Percentiles rank a stretch among this genome's conserved stretches.
Evolutionary conservation across 192 early-diverging fungal species (phyloP).

Genomic region (Lobosporangium transversale): DNA sequence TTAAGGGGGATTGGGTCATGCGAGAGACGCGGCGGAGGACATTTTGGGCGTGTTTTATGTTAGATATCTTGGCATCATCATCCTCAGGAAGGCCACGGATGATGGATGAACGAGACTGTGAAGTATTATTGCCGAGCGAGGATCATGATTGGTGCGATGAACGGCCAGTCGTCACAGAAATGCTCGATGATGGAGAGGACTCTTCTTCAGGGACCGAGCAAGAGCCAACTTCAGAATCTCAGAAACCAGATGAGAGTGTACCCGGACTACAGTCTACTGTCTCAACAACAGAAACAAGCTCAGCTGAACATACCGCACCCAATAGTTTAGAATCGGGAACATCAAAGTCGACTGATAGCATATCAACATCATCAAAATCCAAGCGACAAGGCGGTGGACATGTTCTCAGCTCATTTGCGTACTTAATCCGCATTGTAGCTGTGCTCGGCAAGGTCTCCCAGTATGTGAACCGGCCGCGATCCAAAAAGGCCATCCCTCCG

Average conservation of each 20-base stretch:
- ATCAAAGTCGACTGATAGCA: neutral
- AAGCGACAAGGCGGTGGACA: constrained; percentile 26
- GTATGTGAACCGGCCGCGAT: constrained; percentile 57
- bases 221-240: constrained; percentile 3
- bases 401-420: constrained; percentile 49
- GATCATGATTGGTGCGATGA: constrained; percentile 59
- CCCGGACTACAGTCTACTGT: neutral
- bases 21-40: constrained; percentile 61
- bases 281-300: neutral
- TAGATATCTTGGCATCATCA: constrained; percentile 55
- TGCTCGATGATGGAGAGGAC: constrained; percentile 32
- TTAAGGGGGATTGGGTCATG: constrained; percentile 55
- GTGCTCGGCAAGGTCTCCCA: constrained; percentile 57
- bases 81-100: constrained; percentile 58
- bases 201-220: constrained; percentile 37
- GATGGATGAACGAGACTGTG: constrained; percentile 60
- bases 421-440: constrained; percentile 51
- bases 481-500: constrained; percentile 40
- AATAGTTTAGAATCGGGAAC: neutral
- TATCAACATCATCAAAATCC: neutral
- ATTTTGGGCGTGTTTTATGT: constrained; percentile 62
- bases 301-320: neutral
- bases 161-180: constrained; percentile 43
- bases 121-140: constrained; percentile 58
- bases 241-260: neutral